Conservation (phyloP, 2,329 filamentous ascomycete genomes). For the Alternaria solani region DNA sequence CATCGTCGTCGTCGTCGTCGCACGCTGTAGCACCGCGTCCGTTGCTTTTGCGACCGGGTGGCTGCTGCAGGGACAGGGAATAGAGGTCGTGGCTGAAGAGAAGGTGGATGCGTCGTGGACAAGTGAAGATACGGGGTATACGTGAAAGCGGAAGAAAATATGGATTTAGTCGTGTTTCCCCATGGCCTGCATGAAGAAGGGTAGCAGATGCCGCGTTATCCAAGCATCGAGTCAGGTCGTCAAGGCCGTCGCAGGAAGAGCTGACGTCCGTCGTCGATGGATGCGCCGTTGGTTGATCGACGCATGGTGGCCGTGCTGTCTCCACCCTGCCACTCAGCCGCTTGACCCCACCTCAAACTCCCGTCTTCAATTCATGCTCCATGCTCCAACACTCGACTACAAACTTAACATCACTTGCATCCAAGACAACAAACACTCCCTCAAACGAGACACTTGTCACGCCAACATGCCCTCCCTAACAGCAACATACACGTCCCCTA, state of each 20-base stretch:
- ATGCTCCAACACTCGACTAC: neutral
- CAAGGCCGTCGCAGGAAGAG: neutral
- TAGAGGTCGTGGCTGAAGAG: slow-evolving; percentile 2
- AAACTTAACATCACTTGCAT: neutral
- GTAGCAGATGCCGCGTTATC: slow-evolving; percentile 6
- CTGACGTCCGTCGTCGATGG: slow-evolving; percentile 11
- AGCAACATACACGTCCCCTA: slow-evolving; percentile 64
- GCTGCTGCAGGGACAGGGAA: slow-evolving; percentile 15
- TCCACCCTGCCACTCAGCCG: slow-evolving; percentile 8
- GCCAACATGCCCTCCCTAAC: slow-evolving; percentile 50
- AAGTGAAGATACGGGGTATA: neutral
- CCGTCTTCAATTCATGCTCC: neutral
- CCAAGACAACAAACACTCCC: no score
- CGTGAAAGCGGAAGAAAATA: neutral
- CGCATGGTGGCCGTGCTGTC: slow-evolving; percentile 10
- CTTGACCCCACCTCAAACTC: slow-evolving; percentile 8
- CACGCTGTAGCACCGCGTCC: slow-evolving; percentile 3
- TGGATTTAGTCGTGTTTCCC: slow-evolving; percentile 4
- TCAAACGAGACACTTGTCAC: neutral
- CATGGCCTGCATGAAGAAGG: slow-evolving; percentile 38
- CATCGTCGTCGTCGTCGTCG: slow-evolving; percentile 33
- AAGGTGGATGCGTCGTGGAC: neutral
- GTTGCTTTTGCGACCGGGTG: slow-evolving; percentile 13
- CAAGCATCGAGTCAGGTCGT: neutral
- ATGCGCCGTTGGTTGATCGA: slow-evolving; percentile 10